Percentiles rank a stretch among this genome's conserved stretches.
Conservation (phyloP, 768 basidiomycete genomes). For the Naematelia encephala region DNA sequence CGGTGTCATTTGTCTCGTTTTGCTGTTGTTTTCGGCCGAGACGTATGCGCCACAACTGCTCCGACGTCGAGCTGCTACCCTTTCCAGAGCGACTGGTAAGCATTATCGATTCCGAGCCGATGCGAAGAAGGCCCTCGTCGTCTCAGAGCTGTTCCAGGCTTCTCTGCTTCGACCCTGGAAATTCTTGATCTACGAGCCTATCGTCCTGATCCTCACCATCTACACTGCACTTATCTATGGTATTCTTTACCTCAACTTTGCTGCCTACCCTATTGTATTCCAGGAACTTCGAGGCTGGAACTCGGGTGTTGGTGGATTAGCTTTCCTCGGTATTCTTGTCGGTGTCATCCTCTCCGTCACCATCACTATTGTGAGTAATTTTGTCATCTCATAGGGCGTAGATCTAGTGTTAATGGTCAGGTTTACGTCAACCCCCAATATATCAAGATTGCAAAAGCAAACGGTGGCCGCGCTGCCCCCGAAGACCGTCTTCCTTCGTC, state of each 20-base stretch:
- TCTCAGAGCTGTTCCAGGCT: conserved; percentile 38
- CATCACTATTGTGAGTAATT: conserved; percentile 19
- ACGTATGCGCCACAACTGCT: conserved; percentile 50
- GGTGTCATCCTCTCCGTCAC: conserved; percentile 42
- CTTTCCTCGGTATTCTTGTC: conserved; percentile 50
- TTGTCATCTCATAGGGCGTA: no score
- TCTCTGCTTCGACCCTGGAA: conserved; percentile 49
- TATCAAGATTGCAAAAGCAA: conserved; percentile 39
- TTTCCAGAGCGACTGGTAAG: conserved; percentile 44
- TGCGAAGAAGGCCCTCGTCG: conserved; percentile 31
- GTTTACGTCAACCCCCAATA: conserved; percentile 51
- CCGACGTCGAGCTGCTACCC: conserved; percentile 37
- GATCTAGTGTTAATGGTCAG: no score
- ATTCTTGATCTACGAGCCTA: conserved; percentile 51
- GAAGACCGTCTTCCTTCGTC: conserved; percentile 53
- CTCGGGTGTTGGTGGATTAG: conserved; percentile 51
- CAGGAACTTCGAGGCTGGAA: conserved; percentile 51
- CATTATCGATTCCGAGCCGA: conserved; percentile 48
- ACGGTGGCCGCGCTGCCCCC: conserved; percentile 49
- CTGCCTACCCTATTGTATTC: conserved; percentile 54
- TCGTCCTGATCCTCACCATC: conserved; percentile 48
- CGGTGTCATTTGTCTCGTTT: conserved; percentile 35
- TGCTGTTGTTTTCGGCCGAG: conserved; percentile 42
- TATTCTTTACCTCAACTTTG: conserved; percentile 47
- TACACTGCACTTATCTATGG: conserved; percentile 43